These are phyloP conservation scores for Cryoendolithus antarcticus DNA, from an alignment of 2,329 filamentous ascomycete species.

Conservation along the genomic window DNA sequence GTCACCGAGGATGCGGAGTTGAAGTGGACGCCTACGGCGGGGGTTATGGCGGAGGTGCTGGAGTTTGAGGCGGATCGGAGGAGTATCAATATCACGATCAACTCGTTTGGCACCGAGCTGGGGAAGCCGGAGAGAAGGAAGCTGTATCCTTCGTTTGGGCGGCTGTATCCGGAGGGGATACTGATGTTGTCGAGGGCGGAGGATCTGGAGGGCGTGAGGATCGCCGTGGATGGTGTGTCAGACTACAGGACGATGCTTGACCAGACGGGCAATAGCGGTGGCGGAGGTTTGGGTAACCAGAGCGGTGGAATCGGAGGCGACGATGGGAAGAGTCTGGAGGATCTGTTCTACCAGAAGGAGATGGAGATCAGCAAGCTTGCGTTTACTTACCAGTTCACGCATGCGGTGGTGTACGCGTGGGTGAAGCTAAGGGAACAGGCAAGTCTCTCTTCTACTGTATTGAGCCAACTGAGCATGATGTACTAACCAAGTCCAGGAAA, in stretches of 20 bases:
- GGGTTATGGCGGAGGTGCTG: conserved; percentile 90
- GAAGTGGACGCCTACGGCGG: conserved; percentile 73
- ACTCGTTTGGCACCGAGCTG: conserved; percentile 94
- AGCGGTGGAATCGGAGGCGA: conserved; percentile 60
- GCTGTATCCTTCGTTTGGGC: conserved; percentile 85
- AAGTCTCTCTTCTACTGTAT: conserved; percentile 23
- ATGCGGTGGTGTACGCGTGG: conserved; percentile 92
- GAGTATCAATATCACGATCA: conserved; percentile 97
- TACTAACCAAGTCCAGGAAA: conserved; percentile 55
- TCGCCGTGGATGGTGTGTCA: conserved; percentile 82
- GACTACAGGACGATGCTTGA: conserved; percentile 98
- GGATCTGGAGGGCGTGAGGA: conserved; percentile 81
- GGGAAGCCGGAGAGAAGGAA: conserved; percentile 90
- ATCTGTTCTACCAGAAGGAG: conserved; percentile 98
- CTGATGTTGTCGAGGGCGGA: conserved; percentile 91
- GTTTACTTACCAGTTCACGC: conserved; percentile 93
- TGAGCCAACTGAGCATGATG: conserved; percentile 3
- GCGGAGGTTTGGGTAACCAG: conserved; percentile 71
- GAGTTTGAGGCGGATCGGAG: conserved; percentile 94
- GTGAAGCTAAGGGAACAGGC: conserved; percentile 96
- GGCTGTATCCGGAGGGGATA: conserved; percentile 84
- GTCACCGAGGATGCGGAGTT: conserved; percentile 83
- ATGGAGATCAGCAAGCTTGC: conserved; percentile 96
- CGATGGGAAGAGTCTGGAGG: conserved; percentile 83
- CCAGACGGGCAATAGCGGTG: conserved; percentile 63